phyloP scores from a whole-genome alignment of 352 stramenopile species.

The Hyaloperonospora arabidopsidis region DNA sequence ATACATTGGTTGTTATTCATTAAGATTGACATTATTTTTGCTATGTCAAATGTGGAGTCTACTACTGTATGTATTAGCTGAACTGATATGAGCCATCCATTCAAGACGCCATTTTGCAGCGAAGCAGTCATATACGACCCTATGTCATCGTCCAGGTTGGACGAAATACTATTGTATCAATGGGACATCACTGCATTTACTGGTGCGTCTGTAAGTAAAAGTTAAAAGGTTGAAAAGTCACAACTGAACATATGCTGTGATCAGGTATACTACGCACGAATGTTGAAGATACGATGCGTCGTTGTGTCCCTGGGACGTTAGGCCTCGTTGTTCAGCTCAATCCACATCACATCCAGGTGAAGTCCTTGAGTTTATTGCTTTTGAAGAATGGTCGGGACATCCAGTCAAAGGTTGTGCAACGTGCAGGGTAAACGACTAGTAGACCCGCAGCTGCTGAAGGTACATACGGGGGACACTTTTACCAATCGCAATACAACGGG shows the following conservation, averaged over 20 bases:
- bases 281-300: conserved; percentile 28
- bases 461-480: background rate
- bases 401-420: background rate
- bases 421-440: conserved; percentile 39
- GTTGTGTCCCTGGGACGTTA: conserved; percentile 29
- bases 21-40: too few relatives aligned
- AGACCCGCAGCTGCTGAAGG: conserved; percentile 23
- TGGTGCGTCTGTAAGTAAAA: conserved; percentile 5
- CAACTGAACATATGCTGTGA: background rate
- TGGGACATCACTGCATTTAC: conserved; percentile 18
- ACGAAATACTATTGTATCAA: conserved; percentile 15
- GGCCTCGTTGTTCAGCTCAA: conserved; percentile 40
- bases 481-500: conserved; percentile 2
- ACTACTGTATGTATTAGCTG: too few relatives aligned
- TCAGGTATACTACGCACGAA: conserved; percentile 36
- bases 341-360: conserved; percentile 18
- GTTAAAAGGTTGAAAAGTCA: too few relatives aligned
- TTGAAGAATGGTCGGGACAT: conserved; percentile 15
- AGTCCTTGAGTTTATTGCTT: background rate
- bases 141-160: conserved; percentile 11
- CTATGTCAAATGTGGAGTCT: too few relatives aligned
- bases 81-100: background rate
- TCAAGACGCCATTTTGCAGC: background rate
- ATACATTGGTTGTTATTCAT: too few relatives aligned
- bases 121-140: too few relatives aligned